Base-by-base conservation (phyloP, 495 filamentous ascomycete genomes). In the Pyronema omphalodes region DNA sequence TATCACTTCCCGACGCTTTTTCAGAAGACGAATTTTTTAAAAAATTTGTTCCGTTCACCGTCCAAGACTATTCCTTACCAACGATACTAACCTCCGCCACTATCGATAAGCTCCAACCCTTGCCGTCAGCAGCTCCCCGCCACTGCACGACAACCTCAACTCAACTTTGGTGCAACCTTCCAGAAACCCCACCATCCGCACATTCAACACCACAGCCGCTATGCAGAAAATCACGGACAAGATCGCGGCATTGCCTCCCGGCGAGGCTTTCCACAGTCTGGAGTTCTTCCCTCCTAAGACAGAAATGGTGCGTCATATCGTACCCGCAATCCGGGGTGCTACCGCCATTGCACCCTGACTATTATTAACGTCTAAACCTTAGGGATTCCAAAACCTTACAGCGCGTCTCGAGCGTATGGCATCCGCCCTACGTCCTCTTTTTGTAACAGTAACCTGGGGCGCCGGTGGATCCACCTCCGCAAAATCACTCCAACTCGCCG, bases 261-360 rank as follows among this genome's bases (percentile, higher is more conserved):
- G 83, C 68, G 75, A 76, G 51, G 79, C 78, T 61, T 98, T 89
- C 73, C 89, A 94, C 71, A 96, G 93, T 35, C 81, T 96, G 60
- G 93, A 98, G 72, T 98, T 98, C 77, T 96, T 98, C 69, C 91
- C 91, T 52, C 93, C 93, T 51, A 96, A 94, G 70, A 98, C 91
- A 18, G 71, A 78, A 54, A 93, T 89, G 82, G 88, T 82, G 52
- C 14, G 56, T 56, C 52, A 9, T 44, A 14, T 8, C 67, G 67
- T 29, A 29, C 23, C 23, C 23, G 23, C 23, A 29, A 29, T 50
- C 47, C 19, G 47, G 29, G 19, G 19, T 36, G 47, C 9, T 29
- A 39, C 33, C 29, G 34, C 7, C 54, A 19, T 39, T 44, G 15
- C 44, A 3, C 17, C 9, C 29, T 34, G 12, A 17, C 51, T 51